phyloP scores from a whole-genome alignment of 208 protist genomes.

The Leishmania martiniquensis region DNA sequence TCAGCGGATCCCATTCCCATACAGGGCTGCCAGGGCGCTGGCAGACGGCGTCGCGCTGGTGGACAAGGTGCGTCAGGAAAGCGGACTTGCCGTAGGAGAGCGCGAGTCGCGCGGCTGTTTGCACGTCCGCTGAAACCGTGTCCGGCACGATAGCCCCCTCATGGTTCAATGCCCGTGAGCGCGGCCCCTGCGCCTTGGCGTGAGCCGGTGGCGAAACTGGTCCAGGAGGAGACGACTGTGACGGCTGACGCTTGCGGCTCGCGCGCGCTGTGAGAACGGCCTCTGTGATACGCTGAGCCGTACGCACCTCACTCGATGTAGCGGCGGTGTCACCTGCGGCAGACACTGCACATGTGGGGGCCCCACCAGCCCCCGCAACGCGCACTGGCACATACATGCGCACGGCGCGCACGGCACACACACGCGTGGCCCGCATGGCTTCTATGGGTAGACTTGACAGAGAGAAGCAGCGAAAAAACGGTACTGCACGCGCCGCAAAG shows the following conservation, averaged over 20 bases:
- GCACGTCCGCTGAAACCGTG: background rate
- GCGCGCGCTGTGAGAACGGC: conserved; percentile 13
- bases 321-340: background rate
- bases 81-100: conserved; percentile 33
- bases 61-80: conserved; percentile 34
- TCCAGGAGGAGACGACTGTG: background rate
- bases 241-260: background rate
- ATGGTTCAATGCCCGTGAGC: background rate
- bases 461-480: background rate
- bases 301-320: conserved; percentile 5
- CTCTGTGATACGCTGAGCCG: conserved; percentile 21
- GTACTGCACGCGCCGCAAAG: too few species aligned
- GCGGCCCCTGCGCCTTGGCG: conserved; percentile 1
- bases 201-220: conserved; percentile 2
- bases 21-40: conserved; percentile 12
- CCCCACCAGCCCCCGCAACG: background rate
- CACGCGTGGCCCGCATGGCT: conserved; percentile 5
- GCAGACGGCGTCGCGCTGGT: conserved; percentile 26
- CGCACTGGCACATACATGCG: conserved; percentile 35
- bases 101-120: conserved; percentile 11
- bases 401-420: conserved; percentile 18
- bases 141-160: background rate
- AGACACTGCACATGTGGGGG: background rate
- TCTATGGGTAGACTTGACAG: background rate
- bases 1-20: conserved; percentile 20